Evolutionary conservation across 1,284 basidiomycete genomes (phyloP), one percentile per base, ranked within the genome.

Genomic region (Puccinia hordei): DNA sequence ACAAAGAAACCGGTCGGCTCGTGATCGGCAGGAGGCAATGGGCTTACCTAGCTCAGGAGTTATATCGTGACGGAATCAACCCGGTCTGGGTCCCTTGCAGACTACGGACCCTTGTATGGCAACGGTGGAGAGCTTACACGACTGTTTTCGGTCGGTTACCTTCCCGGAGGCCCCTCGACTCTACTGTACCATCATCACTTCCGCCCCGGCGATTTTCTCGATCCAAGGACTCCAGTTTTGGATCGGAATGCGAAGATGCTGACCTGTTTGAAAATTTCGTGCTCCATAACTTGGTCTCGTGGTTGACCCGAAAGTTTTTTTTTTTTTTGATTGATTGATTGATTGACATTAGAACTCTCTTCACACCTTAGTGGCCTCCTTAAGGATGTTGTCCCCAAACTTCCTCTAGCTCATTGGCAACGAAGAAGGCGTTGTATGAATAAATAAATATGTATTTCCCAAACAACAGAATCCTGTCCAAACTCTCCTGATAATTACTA

Each of bases 11-110:
- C 24, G 57, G 57, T 30, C 17, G 13, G 57, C 30, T 59, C 57
- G 57, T 59, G 57, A 59, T 59, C 13, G 57, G 57, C 6, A 59
- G 57, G 57, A 59, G 57, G 57, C 57, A 59, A 59, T 30, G 30
- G 57, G 57, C 27, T 59, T 8, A 33, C 10, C 24, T 59, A 59
- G 57, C 30, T 59, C 57, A 59, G 57, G 57, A 33, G 57, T 33
- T 27, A 2, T 30, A 59, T 27, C 57, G 15, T 59, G 57, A 59
- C 57, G 27, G 57, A 59, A 59, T 33, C 30, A 59, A 59, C 13
- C 57, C 57, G 57, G 57, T 59, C 57, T 59, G 57, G 57, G 13
- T 59, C 57, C 57, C 57, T 59, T 59, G 30, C 19, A 24, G 6
- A 27, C 57, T 30, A 59, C 57, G 57, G 10, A 59, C 27, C 27